These are phyloP conservation scores for Boletales sp. DNA, from an alignment of 768 basidiomycete species.

Conservation along the genomic window DNA sequence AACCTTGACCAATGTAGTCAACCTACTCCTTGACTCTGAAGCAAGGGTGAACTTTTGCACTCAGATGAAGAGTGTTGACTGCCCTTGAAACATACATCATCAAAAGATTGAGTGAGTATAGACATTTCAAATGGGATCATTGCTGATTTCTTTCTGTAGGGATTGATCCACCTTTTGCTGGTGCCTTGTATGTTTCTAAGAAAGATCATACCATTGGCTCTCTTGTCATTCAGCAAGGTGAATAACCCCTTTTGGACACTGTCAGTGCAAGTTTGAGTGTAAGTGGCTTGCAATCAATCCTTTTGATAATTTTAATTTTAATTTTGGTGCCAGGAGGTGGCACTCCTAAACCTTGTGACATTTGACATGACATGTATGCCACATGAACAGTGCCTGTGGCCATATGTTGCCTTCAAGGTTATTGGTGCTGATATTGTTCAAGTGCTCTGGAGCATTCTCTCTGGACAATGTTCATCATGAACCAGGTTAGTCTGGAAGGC, in stretches of 20 bases:
- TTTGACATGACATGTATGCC: constrained; percentile 45
- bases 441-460: constrained; percentile 62
- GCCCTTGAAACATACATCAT: constrained; percentile 53
- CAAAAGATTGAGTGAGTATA: constrained; percentile 65
- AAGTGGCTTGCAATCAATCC: constrained; percentile 21
- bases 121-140: background rate
- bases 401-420: constrained; percentile 47
- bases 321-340: constrained; percentile 36
- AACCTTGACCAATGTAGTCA: constrained; percentile 66
- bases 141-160: constrained; percentile 38
- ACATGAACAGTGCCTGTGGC: constrained; percentile 43
- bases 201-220: constrained; percentile 43
- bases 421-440: constrained; percentile 53
- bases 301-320: background rate
- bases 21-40: constrained; percentile 58
- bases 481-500: constrained; percentile 61
- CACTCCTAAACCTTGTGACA: constrained; percentile 46
- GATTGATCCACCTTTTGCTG: constrained; percentile 68
- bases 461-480: constrained; percentile 59
- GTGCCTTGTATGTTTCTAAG: constrained; percentile 56
- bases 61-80: constrained; percentile 28
- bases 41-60: constrained; percentile 37
- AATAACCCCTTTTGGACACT: constrained; percentile 62
- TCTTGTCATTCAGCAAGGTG: constrained; percentile 42
- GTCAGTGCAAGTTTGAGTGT: constrained; percentile 56